Evolutionary conservation across 257 asterid species (phyloP).

Genomic region (Capsicum pubescens): DNA sequence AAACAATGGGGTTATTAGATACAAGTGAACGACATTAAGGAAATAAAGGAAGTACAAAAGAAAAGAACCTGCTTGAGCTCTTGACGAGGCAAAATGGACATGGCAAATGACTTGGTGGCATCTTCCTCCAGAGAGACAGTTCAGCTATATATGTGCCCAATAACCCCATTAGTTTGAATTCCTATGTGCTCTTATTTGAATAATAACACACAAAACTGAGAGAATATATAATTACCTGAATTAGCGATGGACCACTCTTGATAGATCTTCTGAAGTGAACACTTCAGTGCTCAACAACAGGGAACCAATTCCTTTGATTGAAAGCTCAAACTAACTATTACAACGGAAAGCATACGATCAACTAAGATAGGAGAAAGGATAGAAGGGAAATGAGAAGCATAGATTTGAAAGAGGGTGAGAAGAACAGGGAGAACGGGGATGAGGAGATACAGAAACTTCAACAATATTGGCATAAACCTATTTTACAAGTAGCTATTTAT

Average conservation of each 20-base stretch:
- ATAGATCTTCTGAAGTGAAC: conserved; percentile 53
- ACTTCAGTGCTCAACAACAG: neutral
- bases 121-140: conserved; percentile 71
- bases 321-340: neutral
- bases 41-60: neutral
- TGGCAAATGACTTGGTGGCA: conserved; percentile 79
- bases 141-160: conserved; percentile 74
- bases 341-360: neutral
- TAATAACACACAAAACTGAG: neutral
- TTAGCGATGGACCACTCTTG: conserved; percentile 80
- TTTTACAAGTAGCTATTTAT: neutral
- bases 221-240: conserved; percentile 56
- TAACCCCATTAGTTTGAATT: conserved; percentile 26
- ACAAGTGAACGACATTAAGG: neutral
- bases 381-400: neutral
- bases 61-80: conserved; percentile 78
- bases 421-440: neutral
- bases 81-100: conserved; percentile 78
- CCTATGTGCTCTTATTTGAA: neutral
- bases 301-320: conserved; percentile 9
- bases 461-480: neutral
- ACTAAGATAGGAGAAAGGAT: neutral
- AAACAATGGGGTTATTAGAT: neutral
- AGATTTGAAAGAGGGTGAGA: neutral
- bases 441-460: neutral